Evolutionary conservation across 257 asterid genomes (phyloP).

Genomic region (Solanum paucissectum): DNA sequence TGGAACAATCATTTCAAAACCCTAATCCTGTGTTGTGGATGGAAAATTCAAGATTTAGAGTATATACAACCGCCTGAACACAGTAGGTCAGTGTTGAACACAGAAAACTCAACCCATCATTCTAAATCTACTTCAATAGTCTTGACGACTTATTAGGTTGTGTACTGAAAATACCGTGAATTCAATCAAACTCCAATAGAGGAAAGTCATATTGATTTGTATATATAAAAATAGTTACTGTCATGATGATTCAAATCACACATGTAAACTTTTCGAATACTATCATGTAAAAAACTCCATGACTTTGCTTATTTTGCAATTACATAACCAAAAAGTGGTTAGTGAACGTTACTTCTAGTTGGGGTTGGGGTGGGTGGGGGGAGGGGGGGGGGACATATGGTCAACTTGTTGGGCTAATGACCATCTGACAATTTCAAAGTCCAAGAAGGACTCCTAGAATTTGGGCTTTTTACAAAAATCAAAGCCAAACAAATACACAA

Average conservation of each 20-base stretch:
- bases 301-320: not conserved
- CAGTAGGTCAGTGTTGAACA: too few relatives aligned
- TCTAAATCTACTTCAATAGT: not conserved
- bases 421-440: not conserved
- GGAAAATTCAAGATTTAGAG: not conserved
- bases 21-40: not conserved
- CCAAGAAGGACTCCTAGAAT: not conserved
- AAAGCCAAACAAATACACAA: not conserved
- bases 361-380: too few relatives aligned
- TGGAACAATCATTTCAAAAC: not conserved
- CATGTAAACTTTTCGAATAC: accelerated
- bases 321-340: not conserved
- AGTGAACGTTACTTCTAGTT: not conserved
- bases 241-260: not conserved
- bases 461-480: slow-evolving; percentile 1
- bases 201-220: too few relatives aligned
- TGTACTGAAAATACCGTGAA: not conserved
- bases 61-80: not conserved
- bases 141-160: not conserved
- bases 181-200: not conserved
- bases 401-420: not conserved
- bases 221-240: not conserved
- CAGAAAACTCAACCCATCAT: not conserved
- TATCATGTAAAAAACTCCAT: not conserved
- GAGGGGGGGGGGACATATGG: not conserved